Conservation (phyloP, 495 filamentous ascomycete genomes). For the Penicillium cosmopolitanum region DNA sequence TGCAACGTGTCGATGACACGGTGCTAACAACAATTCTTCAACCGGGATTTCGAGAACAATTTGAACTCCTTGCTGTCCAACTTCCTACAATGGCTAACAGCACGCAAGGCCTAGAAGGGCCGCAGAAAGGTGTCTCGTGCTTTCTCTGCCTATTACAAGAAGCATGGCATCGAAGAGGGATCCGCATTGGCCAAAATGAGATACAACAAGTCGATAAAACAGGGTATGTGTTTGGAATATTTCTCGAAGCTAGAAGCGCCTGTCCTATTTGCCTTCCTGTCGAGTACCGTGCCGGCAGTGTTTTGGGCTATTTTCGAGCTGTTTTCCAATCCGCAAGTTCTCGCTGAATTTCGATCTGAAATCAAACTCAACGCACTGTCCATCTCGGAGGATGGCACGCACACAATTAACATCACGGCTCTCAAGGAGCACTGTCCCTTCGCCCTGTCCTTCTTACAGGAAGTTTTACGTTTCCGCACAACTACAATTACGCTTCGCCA, state of each 20-base stretch:
- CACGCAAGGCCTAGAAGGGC: conserved; percentile 43
- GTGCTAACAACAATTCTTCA: not conserved
- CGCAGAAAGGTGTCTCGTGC: conserved; percentile 39
- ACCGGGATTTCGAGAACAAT: conserved; percentile 49
- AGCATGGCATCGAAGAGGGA: conserved; percentile 32
- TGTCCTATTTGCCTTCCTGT: conserved; percentile 41
- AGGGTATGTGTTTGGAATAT: conserved; percentile 40
- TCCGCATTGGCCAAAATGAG: conserved; percentile 37
- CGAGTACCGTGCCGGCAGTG: conserved; percentile 48
- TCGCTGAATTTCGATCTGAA: conserved; percentile 41
- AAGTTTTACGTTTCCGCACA: conserved; percentile 35
- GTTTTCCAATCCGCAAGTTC: conserved; percentile 40
- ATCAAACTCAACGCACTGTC: conserved; percentile 25
- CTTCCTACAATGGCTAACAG: conserved; percentile 41
- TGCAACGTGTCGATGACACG: not conserved
- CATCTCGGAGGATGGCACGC: conserved; percentile 18
- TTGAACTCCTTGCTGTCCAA: conserved; percentile 39
- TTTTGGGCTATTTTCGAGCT: conserved; percentile 52
- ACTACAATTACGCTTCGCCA: conserved; percentile 29
- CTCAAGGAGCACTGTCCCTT: conserved; percentile 44
- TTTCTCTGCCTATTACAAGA: conserved; percentile 46
- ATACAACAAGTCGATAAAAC: conserved; percentile 33
- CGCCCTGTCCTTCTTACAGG: conserved; percentile 44
- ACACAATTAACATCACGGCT: conserved; percentile 36
- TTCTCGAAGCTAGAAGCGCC: conserved; percentile 47